phyloP scores from a whole-genome alignment of 805 yeast species.

The Saturnispora sekii region DNA sequence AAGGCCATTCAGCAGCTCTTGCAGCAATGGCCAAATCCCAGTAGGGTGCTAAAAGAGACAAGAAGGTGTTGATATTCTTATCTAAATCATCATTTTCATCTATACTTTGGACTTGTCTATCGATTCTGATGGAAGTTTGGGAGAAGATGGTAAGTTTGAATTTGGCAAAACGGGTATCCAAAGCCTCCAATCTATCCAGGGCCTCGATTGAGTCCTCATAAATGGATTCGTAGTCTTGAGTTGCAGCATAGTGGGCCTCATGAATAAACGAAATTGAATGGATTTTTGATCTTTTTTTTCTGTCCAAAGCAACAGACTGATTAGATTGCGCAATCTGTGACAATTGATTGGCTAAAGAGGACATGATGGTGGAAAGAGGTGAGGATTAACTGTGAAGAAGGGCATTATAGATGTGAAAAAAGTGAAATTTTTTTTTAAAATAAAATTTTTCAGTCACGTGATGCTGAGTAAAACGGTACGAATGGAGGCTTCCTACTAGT shows the following conservation, averaged over 20 bases:
- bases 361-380: slow-evolving; percentile 4
- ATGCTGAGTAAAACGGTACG: too few relatives aligned
- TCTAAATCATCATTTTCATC: slow-evolving; percentile 72
- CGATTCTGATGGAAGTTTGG: slow-evolving; percentile 69
- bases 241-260: slow-evolving; percentile 81
- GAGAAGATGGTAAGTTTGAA: slow-evolving; percentile 72
- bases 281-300: slow-evolving; percentile 75
- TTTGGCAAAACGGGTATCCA: slow-evolving; percentile 67
- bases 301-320: slow-evolving; percentile 69
- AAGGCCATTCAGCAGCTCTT: slow-evolving; percentile 88
- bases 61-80: slow-evolving; percentile 62
- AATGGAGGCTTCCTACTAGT: too few relatives aligned
- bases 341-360: slow-evolving; percentile 73
- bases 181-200: slow-evolving; percentile 53
- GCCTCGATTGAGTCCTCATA: slow-evolving; percentile 67
- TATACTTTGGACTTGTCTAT: slow-evolving; percentile 69
- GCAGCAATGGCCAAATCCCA: slow-evolving; percentile 67
- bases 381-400: neutral
- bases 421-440: too few relatives aligned
- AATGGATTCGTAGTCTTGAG: slow-evolving; percentile 84
- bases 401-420: neutral
- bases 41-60: slow-evolving; percentile 66
- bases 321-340: slow-evolving; percentile 54
- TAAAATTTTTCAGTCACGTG: too few relatives aligned
- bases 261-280: slow-evolving; percentile 85